Evolutionary conservation across 768 basidiomycete species (phyloP).

Genomic region (Russula sp.): DNA sequence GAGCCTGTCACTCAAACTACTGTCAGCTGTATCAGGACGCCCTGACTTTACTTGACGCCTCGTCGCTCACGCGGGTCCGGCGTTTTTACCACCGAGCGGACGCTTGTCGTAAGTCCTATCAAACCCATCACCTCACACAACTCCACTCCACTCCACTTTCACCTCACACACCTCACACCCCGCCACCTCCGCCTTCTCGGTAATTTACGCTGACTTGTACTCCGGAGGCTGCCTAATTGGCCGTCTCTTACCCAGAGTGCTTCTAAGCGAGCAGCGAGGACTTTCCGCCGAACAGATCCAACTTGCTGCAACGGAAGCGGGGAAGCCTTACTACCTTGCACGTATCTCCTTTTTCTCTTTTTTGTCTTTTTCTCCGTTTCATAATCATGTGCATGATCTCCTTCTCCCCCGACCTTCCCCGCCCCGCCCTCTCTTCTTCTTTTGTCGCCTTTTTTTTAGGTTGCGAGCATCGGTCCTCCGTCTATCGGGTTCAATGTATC

Average conservation of each 20-base stretch:
- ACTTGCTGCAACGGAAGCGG: slow-evolving; percentile 56
- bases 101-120: slow-evolving; percentile 54
- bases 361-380: not conserved
- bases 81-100: slow-evolving; percentile 71
- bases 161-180: no score
- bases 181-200: not conserved
- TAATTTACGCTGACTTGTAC: not conserved
- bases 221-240: slow-evolving; percentile 70
- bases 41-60: slow-evolving; percentile 55
- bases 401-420: not conserved
- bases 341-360: slow-evolving; percentile 34
- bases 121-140: no score
- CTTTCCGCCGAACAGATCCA: slow-evolving; percentile 46
- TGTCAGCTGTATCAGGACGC: slow-evolving; percentile 60
- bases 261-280: slow-evolving; percentile 59
- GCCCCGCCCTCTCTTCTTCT: not conserved
- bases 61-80: slow-evolving; percentile 54
- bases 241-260: slow-evolving; percentile 62
- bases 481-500: slow-evolving; percentile 76
- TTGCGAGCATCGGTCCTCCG: slow-evolving; percentile 46
- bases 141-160: no score
- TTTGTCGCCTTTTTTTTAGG: slow-evolving; percentile 38
- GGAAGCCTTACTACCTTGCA: slow-evolving; percentile 81
- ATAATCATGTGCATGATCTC: not conserved
- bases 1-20: not conserved